Percentiles rank a stretch among this genome's conserved stretches.
phyloP scores from a whole-genome alignment of 2,329 filamentous ascomycete species.

The Rosellinia necatrix region DNA sequence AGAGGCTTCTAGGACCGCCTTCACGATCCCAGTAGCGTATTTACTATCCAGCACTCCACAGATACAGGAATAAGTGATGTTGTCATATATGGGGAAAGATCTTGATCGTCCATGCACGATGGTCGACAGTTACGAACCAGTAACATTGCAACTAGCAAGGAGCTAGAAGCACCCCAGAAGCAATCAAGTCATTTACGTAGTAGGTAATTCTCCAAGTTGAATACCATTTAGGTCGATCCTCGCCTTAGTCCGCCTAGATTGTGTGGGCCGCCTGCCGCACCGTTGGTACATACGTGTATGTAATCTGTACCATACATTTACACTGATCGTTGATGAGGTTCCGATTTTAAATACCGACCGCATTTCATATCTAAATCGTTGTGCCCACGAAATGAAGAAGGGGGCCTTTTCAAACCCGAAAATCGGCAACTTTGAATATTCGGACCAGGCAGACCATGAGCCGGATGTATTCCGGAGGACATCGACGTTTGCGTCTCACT shows the following conservation, averaged over 20 bases:
- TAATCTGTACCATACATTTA: no score
- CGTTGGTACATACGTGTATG: constrained; percentile 7
- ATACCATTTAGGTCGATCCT: constrained; percentile 11
- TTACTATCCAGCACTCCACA: no score
- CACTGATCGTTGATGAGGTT: not conserved
- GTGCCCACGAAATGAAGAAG: no score
- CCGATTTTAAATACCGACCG: no score
- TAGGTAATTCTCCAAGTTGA: not conserved
- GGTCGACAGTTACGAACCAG: constrained; percentile 9
- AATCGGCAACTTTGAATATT: no score
- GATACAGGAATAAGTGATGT: not conserved
- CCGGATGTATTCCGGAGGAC: no score
- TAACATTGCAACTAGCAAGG: constrained; percentile 15
- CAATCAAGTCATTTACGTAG: constrained; percentile 11
- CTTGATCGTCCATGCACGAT: constrained; percentile 24
- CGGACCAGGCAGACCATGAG: no score
- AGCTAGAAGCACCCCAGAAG: constrained; percentile 26
- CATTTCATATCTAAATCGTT: no score
- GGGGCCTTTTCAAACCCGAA: no score
- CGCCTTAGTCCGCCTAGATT: not conserved
- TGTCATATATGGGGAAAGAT: not conserved
- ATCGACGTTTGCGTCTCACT: no score
- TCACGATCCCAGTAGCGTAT: not conserved
- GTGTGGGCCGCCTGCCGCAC: constrained; percentile 2
- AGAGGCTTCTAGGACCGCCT: no score